These are phyloP conservation scores for Dioscorea alata DNA, from an alignment of 106 monocot genomes.

Conservation along the genomic window DNA sequence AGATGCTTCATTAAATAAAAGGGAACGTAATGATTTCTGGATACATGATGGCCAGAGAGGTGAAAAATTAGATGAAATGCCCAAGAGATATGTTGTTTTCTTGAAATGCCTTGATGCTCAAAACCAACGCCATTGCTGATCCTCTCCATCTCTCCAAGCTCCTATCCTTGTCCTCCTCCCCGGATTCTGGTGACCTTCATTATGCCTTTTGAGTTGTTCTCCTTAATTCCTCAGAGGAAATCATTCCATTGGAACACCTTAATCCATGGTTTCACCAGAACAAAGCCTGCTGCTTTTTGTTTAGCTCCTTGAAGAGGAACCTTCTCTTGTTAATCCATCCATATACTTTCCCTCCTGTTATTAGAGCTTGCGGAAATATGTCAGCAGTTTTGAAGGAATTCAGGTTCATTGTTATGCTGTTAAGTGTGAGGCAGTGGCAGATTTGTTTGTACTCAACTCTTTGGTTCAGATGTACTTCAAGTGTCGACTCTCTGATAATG, in stretches of 20 bases:
- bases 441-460: conserved; percentile 27
- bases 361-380: conserved; percentile 35
- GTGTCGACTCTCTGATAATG: too few species aligned
- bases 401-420: conserved; percentile 32
- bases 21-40: too few species aligned
- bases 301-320: conserved; percentile 21
- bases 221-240: too few species aligned
- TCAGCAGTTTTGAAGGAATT: conserved; percentile 20
- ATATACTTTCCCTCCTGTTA: conserved; percentile 31
- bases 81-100: too few species aligned
- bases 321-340: conserved; percentile 16
- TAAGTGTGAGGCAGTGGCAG: conserved; percentile 21
- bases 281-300: conserved; percentile 15
- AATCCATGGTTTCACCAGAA: conserved; percentile 9
- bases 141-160: conserved; percentile 19
- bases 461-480: conserved; percentile 14
- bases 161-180: conserved; percentile 1
- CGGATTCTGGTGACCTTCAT: too few species aligned
- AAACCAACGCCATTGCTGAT: conserved; percentile 18
- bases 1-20: too few species aligned
- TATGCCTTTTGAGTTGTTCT: too few species aligned
- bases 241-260: too few species aligned
- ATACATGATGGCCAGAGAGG: too few species aligned
- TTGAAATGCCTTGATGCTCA: conserved; percentile 32
- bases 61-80: too few species aligned